These are phyloP conservation scores for Cryptococcus depauperatus DNA, from an alignment of 1,284 basidiomycete genomes.

Conservation along the genomic window DNA sequence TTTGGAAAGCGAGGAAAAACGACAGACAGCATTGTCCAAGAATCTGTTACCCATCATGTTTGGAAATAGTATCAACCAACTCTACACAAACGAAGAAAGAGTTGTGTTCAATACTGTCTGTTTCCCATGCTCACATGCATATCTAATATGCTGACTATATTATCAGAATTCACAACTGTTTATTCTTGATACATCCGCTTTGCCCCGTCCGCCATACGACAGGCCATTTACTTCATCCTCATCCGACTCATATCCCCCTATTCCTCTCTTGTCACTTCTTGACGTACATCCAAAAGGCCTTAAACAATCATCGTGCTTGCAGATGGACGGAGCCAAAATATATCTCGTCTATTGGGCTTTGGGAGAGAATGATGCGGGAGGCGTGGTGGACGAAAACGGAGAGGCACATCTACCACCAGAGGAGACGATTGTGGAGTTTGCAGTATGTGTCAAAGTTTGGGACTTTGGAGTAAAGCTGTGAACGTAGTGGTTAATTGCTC, in stretches of 20 bases:
- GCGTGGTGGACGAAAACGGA: conserved; percentile 4
- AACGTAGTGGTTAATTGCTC: too few species aligned
- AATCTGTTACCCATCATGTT: conserved; percentile 20
- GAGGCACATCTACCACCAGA: conserved; percentile 2
- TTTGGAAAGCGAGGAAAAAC: conserved; percentile 4
- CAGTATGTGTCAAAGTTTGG: conserved; percentile 30
- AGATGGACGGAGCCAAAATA: conserved; percentile 25
- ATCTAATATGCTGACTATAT: conserved; percentile 1
- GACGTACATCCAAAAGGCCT: conserved; percentile 20
- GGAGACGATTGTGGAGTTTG: conserved; percentile 13
- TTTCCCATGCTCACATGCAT: background rate
- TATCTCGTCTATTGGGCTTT: conserved; percentile 28
- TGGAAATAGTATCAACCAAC: conserved; percentile 12
- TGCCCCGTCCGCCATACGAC: conserved; percentile 43
- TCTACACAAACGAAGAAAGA: conserved; percentile 26
- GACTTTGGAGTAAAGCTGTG: too few species aligned
- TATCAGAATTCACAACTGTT: conserved; percentile 14
- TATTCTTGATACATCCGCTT: conserved; percentile 17
- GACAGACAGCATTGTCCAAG: conserved; percentile 8
- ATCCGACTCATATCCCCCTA: background rate
- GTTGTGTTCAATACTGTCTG: conserved; percentile 23
- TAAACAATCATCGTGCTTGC: conserved; percentile 23
- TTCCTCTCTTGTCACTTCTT: conserved; percentile 14
- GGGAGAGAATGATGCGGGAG: conserved; percentile 11
- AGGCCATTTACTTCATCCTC: conserved; percentile 29